phyloP scores from a whole-genome alignment of 2,329 filamentous ascomycete species.

The Endocalyx cinctus region DNA sequence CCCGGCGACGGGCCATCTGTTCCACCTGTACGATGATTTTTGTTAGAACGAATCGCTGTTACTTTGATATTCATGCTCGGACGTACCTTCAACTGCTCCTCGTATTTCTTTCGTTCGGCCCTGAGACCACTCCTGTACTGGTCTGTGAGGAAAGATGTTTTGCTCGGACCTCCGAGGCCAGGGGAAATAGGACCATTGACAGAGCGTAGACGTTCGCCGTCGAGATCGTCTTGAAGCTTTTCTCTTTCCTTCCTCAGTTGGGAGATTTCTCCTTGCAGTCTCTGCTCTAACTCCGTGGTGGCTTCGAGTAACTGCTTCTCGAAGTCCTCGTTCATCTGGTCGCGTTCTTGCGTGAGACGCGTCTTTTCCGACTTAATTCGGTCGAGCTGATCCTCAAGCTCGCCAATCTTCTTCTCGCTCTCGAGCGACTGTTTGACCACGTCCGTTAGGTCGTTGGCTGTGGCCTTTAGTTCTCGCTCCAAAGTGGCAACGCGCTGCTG shows the following conservation, averaged over 20 bases:
- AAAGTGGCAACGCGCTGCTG: slow-evolving; percentile 43
- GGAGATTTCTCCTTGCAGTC: slow-evolving; percentile 19
- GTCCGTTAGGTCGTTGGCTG: slow-evolving; percentile 25
- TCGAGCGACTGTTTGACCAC: slow-evolving; percentile 29
- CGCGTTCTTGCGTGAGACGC: slow-evolving; percentile 19
- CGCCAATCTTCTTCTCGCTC: slow-evolving; percentile 28
- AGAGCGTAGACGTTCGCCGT: slow-evolving; percentile 24
- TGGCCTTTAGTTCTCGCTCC: slow-evolving; percentile 64
- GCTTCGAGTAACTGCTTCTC: slow-evolving; percentile 21
- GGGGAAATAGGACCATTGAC: slow-evolving; percentile 21
- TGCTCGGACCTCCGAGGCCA: slow-evolving; percentile 18
- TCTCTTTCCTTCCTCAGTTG: slow-evolving; percentile 27
- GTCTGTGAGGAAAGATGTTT: slow-evolving; percentile 28
- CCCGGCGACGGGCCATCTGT: slow-evolving; percentile 25
- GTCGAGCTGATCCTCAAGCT: slow-evolving; percentile 27
- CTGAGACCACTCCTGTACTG: slow-evolving; percentile 27
- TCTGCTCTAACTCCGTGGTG: slow-evolving; percentile 18
- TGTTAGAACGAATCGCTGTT: too few species aligned
- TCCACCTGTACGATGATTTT: slow-evolving; percentile 26
- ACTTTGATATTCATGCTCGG: too few species aligned
- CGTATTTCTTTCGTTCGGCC: slow-evolving; percentile 30
- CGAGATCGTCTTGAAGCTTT: slow-evolving; percentile 27
- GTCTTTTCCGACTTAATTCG: slow-evolving; percentile 21
- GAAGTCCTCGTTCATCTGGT: slow-evolving; percentile 19
- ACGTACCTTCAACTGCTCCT: slow-evolving; percentile 30